Evolutionary conservation across 2,329 filamentous ascomycete genomes (phyloP), one percentile per base, ranked within the genome.

Genomic region (Pyricularia sp.): DNA sequence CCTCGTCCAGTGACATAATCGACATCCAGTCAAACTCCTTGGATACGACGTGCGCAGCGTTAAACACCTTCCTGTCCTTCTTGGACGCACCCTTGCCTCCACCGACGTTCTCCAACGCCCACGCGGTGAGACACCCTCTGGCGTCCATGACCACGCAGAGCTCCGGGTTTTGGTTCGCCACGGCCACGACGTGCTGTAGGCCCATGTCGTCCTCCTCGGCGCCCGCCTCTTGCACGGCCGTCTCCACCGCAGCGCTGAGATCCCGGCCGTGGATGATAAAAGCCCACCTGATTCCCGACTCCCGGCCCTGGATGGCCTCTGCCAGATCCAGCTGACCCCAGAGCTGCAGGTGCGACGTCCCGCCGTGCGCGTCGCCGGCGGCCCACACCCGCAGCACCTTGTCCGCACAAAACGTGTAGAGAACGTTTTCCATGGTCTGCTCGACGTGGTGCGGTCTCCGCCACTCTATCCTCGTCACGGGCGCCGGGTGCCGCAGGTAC

Each of bases 351-450:
- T 91, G 87, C 3, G 59, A 28, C 25, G 59, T 28, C 68, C 67
- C 64, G 25, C 89, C 87, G 73, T 91, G 86, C 55, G 88, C 85
- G 70, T 97, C 92, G 5, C 88, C 88, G 10, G 90, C 86, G 0
- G 90, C 90, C 94, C 94, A 99, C 59, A 97, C 86, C 64, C 94
- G 87, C 71, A 98, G 81, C 66, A 90, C 83, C 69, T 90, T 89
- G 76, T 99, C 95, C 17, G 88, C 85, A 73, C 93, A 96, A 72
- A 94, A 88, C 0, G 95, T 97, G 76, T 97, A 98, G 1, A 99
- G 84, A 0, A 97, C 90, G 78, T 97, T 95, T 58, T 95, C 91
- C 69, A 90, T 86, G 6, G 88, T 88, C 76, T 97, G 92, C 50
- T 94, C 92, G 17, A 88, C 81, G 75, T 95, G 88, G 71, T 88